These are phyloP conservation scores for Gillenia trifoliata DNA, from an alignment of 306 rosid genomes.

Conservation along the genomic window DNA sequence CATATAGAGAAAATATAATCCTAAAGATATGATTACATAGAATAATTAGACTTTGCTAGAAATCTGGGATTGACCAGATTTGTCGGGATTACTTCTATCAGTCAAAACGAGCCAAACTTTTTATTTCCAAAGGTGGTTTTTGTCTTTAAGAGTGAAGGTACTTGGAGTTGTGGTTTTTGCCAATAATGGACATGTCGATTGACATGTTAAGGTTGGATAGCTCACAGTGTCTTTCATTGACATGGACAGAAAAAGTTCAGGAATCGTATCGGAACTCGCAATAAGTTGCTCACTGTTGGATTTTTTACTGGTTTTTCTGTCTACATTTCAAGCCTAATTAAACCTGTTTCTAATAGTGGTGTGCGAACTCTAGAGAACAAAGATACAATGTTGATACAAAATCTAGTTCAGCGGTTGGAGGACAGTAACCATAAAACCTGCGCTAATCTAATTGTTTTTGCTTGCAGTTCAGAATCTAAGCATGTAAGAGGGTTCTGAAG, in stretches of 20 bases:
- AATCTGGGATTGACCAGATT: too few species aligned
- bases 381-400: constrained; percentile 30
- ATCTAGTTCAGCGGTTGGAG: constrained; percentile 37
- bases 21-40: too few species aligned
- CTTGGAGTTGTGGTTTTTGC: constrained; percentile 30
- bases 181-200: background rate
- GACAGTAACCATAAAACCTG: constrained; percentile 34
- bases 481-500: constrained; percentile 23
- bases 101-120: constrained; percentile 26
- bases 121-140: constrained; percentile 64
- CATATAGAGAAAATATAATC: too few species aligned
- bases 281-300: constrained; percentile 54
- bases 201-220: constrained; percentile 3
- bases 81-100: constrained; percentile 37
- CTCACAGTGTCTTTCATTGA: constrained; percentile 33
- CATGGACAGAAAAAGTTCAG: constrained; percentile 44
- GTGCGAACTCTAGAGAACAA: constrained; percentile 11
- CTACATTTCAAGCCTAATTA: constrained; percentile 25
- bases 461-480: constrained; percentile 24
- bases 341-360: constrained; percentile 2
- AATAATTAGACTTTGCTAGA: too few species aligned
- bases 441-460: constrained; percentile 35
- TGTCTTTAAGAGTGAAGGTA: constrained; percentile 43
- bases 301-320: constrained; percentile 39
- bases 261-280: constrained; percentile 41